These are phyloP conservation scores for Chrysosphaeria jannelii DNA, from an alignment of 2,329 filamentous ascomycete genomes.

Conservation along the genomic window DNA sequence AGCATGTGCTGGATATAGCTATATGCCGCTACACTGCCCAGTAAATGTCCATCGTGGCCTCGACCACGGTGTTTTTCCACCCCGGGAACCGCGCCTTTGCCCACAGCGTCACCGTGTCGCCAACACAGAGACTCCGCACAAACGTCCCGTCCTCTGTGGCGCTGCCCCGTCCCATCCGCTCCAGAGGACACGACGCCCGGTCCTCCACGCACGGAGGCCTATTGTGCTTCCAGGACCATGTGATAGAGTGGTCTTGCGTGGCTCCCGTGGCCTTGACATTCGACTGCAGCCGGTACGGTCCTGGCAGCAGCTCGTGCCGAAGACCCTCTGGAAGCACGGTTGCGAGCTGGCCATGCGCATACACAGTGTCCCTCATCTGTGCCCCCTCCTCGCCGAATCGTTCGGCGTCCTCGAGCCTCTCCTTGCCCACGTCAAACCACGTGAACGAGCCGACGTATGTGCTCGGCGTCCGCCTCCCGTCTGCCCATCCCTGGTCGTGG, in stretches of 20 bases:
- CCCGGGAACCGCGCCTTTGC: slow-evolving; percentile 22
- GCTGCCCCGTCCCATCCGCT: slow-evolving; percentile 16
- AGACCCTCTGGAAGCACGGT: too few species aligned
- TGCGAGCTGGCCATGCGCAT: too few species aligned
- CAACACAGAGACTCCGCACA: slow-evolving; percentile 22
- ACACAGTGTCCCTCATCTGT: too few species aligned
- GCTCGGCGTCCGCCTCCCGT: slow-evolving; percentile 7
- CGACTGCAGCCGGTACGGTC: too few species aligned
- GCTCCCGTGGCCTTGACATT: too few species aligned
- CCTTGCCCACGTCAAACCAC: slow-evolving; percentile 32
- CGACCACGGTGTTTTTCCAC: slow-evolving; percentile 21
- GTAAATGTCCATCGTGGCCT: slow-evolving; percentile 22
- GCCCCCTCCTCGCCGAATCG: background rate
- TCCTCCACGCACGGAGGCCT: too few species aligned
- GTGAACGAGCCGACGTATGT: slow-evolving; percentile 21
- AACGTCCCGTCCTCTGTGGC: slow-evolving; percentile 22
- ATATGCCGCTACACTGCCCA: slow-evolving; percentile 23
- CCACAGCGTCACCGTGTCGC: slow-evolving; percentile 31
- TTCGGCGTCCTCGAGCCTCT: slow-evolving; percentile 8
- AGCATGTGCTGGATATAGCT: too few species aligned
- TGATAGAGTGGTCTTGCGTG: too few species aligned
- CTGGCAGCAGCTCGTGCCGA: too few species aligned
- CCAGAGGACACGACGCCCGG: slow-evolving; percentile 9
- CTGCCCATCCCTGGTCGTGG: slow-evolving; percentile 27
- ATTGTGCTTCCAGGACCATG: too few species aligned